Evolutionary conservation across 345 rosid species (phyloP).

Genomic region (Lepidium aucheri): DNA sequence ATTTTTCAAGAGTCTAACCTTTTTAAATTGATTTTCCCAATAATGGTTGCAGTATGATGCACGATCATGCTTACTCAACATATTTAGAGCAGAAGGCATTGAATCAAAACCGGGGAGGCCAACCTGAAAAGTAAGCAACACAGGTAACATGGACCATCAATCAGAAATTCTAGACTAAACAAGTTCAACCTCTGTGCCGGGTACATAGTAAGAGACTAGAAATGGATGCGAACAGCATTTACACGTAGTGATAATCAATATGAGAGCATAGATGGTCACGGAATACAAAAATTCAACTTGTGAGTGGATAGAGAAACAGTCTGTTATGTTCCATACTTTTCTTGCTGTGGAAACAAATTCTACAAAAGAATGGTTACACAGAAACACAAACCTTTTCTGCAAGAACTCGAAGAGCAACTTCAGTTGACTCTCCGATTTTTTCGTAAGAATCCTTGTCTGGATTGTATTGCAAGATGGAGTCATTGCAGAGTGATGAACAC

Average conservation of each 20-base stretch:
- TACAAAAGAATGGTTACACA: not conserved
- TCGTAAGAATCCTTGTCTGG: slow-evolving; percentile 85
- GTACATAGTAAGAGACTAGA: slow-evolving; percentile 1
- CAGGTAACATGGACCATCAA: slow-evolving; percentile 7
- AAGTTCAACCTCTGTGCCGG: not conserved
- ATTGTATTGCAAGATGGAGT: slow-evolving; percentile 88
- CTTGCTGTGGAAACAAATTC: not conserved
- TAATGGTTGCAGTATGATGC: slow-evolving; percentile 98
- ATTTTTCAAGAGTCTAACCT: slow-evolving; percentile 45
- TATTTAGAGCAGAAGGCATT: slow-evolving; percentile 83
- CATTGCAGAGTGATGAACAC: slow-evolving; percentile 97
- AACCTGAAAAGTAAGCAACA: slow-evolving; percentile 52
- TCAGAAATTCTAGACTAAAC: slow-evolving; percentile 1
- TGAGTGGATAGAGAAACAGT: not conserved
- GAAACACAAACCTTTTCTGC: slow-evolving; percentile 74
- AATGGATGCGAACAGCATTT: not conserved
- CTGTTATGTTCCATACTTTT: not conserved
- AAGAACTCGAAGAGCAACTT: slow-evolving; percentile 94
- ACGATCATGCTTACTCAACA: slow-evolving; percentile 95
- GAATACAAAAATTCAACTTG: not conserved
- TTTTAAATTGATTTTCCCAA: slow-evolving; percentile 89
- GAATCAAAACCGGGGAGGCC: slow-evolving; percentile 99
- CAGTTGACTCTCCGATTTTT: slow-evolving; percentile 98
- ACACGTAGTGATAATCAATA: not conserved
- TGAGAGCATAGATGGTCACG: not conserved